Evolutionary conservation across 2,329 filamentous ascomycete species (phyloP), one percentile per base, ranked within the genome.

Genomic region (Chaetomiaceae sp.): DNA sequence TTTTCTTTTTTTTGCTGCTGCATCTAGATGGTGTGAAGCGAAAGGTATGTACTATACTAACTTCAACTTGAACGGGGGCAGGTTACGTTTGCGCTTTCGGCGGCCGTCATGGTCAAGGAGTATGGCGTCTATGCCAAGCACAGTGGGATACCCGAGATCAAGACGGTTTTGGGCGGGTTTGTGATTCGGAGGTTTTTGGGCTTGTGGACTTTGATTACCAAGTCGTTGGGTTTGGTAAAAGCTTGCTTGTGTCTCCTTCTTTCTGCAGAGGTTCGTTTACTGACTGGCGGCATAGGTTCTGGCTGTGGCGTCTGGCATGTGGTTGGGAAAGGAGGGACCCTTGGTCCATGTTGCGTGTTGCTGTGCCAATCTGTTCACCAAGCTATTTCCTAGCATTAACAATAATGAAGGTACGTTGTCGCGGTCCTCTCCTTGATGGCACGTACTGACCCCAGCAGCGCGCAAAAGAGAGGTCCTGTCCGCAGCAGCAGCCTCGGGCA

Each of bases 141-240:
- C 66, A 96, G 90, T 67, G 92, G 92, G 71, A 96, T 99, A 62
- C 90, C 92, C 5, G 92, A 99, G 74, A 95, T 99, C 72, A 99
- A 99, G 76, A 96, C 91, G 2, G 82, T 99, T 8, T 74, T 99
- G 49, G 92, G 92, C 36, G 92, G 92, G 5, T 96, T 96, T 68
- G 86, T 99, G 29, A 96, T 99, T 57, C 81, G 85, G 56, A 82
- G 85, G 54, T 95, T 97, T 64, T 76, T 97, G 65, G 89, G 91
- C 9, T 77, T 78, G 29, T 96, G 91, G 91, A 96, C 92, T 1
- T 74, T 97, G 65, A 69, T 89, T 27, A 90, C 90, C 51, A 97
- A 97, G 68, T 95, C 90, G 1, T 69, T 97, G 38, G 94, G 94
- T 25, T 71, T 96, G 71, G 89, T 92, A n/a, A n/a, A n/a, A n/a